Percentiles rank a stretch among this genome's conserved stretches.
These are phyloP conservation scores for Cystobasidium sp. DNA, from an alignment of 1,284 basidiomycete genomes.

Conservation along the genomic window DNA sequence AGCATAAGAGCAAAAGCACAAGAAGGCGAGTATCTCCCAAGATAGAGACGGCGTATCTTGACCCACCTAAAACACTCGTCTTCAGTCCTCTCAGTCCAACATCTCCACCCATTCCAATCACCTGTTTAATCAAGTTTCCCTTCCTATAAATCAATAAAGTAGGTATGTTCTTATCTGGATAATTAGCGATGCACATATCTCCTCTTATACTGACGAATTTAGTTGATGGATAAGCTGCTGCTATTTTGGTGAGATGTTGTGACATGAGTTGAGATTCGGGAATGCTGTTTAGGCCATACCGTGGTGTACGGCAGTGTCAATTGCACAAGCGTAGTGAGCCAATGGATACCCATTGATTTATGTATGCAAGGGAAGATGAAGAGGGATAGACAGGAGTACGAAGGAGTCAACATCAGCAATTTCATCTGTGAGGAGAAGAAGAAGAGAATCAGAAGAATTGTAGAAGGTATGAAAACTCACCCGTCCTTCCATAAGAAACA, in stretches of 20 bases:
- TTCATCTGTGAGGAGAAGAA: neutral
- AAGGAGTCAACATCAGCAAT: neutral
- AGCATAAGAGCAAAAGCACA: no score
- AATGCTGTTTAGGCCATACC: slow-evolving; percentile 62
- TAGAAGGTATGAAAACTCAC: slow-evolving; percentile 60
- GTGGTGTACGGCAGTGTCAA: slow-evolving; percentile 37
- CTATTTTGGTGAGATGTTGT: slow-evolving; percentile 73
- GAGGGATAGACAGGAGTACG: neutral
- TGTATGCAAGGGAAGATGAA: neutral
- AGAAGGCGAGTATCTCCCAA: no score
- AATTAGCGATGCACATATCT: slow-evolving; percentile 92
- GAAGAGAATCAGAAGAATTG: neutral
- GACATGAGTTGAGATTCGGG: slow-evolving; percentile 76
- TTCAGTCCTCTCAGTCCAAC: slow-evolving; percentile 70
- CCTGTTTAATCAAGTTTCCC: slow-evolving; percentile 84
- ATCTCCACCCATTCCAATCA: slow-evolving; percentile 67
- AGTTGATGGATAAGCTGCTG: slow-evolving; percentile 80
- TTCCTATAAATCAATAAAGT: slow-evolving; percentile 91
- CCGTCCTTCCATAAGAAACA: slow-evolving; percentile 89
- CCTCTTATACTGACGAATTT: slow-evolving; percentile 97
- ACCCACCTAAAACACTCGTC: slow-evolving; percentile 79
- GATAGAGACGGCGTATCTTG: neutral
- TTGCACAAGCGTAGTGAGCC: slow-evolving; percentile 44
- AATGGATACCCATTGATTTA: slow-evolving; percentile 8
- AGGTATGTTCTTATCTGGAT: slow-evolving; percentile 87